A percentile compares a stretch with the other conserved stretches of the same genome.
Evolutionary conservation across 208 protist genomes (phyloP).

Genomic region (Leishmania lainsoni): DNA sequence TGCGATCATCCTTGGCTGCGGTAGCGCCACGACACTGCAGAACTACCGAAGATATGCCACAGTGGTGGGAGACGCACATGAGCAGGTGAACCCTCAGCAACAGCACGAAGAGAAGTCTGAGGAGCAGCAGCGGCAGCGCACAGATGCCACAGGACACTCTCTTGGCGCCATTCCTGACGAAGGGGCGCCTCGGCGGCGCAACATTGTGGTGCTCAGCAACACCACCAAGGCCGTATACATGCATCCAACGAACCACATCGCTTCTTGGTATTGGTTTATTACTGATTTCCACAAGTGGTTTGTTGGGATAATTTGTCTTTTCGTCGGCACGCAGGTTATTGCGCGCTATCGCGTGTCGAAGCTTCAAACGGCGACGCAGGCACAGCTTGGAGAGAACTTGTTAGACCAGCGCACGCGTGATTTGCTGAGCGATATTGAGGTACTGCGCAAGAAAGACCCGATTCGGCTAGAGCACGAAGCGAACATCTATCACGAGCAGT

Average conservation of each 20-base stretch:
- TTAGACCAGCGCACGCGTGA: slow-evolving; percentile 86
- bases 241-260: slow-evolving; percentile 85
- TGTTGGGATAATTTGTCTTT: slow-evolving; percentile 71
- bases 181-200: slow-evolving; percentile 49
- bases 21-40: not conserved
- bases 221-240: slow-evolving; percentile 89
- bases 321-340: slow-evolving; percentile 80
- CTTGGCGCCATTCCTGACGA: slow-evolving; percentile 47
- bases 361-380: slow-evolving; percentile 74
- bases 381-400: slow-evolving; percentile 86
- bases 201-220: slow-evolving; percentile 84
- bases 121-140: slow-evolving; percentile 4
- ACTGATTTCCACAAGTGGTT: slow-evolving; percentile 91
- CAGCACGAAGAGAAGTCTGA: slow-evolving; percentile 12
- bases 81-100: slow-evolving; percentile 4
- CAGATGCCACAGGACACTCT: slow-evolving; percentile 11
- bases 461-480: slow-evolving; percentile 87
- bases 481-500: slow-evolving; percentile 87
- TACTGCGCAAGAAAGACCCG: slow-evolving; percentile 83
- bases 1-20: not conserved
- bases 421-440: slow-evolving; percentile 82
- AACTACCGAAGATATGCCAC: slow-evolving; percentile 16
- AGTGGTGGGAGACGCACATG: slow-evolving; percentile 16
- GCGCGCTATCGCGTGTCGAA: slow-evolving; percentile 81
- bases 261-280: slow-evolving; percentile 89